Evolutionary conservation across 306 rosid genomes (phyloP).

Genomic region (Rosa persica): DNA sequence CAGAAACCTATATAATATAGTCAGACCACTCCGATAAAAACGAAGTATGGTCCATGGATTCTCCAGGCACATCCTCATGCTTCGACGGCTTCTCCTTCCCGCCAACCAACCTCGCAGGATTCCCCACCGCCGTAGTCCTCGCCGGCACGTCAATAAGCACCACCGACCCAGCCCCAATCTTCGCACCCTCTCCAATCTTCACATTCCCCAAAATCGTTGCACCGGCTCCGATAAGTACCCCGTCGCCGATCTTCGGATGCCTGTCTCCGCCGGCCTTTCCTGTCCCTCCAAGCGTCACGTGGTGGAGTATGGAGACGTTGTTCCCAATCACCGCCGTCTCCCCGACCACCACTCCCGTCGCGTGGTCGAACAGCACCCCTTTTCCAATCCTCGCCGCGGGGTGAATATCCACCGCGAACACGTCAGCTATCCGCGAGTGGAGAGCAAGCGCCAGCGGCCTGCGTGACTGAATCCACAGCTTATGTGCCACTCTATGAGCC

Average conservation of each 20-base stretch:
- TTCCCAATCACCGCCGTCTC: constrained; percentile 96
- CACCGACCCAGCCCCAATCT: constrained; percentile 91
- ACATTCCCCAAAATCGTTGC: constrained; percentile 86
- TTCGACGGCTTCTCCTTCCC: constrained; percentile 79
- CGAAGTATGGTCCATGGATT: constrained; percentile 95
- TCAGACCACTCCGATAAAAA: constrained; percentile 95
- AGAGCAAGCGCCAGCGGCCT: constrained; percentile 79
- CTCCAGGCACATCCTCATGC: constrained; percentile 88
- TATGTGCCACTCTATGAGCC: constrained; percentile 91
- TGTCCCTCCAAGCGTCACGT: constrained; percentile 91
- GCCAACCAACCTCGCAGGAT: constrained; percentile 88
- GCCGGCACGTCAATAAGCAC: constrained; percentile 88
- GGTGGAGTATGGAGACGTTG: constrained; percentile 88
- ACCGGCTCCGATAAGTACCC: constrained; percentile 92
- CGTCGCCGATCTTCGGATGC: constrained; percentile 92
- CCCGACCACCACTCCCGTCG: constrained; percentile 90
- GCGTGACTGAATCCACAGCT: constrained; percentile 75
- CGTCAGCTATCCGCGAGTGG: constrained; percentile 78
- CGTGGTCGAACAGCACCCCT: constrained; percentile 85
- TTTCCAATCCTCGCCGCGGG: constrained; percentile 88
- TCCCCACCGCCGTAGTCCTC: constrained; percentile 71
- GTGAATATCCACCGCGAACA: constrained; percentile 90
- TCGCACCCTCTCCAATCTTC: constrained; percentile 85
- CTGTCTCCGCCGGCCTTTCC: constrained; percentile 92
- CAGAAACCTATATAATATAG: constrained; percentile 47